Conservation (phyloP, 1,284 basidiomycete genomes). For the Inonotus obliquus region DNA sequence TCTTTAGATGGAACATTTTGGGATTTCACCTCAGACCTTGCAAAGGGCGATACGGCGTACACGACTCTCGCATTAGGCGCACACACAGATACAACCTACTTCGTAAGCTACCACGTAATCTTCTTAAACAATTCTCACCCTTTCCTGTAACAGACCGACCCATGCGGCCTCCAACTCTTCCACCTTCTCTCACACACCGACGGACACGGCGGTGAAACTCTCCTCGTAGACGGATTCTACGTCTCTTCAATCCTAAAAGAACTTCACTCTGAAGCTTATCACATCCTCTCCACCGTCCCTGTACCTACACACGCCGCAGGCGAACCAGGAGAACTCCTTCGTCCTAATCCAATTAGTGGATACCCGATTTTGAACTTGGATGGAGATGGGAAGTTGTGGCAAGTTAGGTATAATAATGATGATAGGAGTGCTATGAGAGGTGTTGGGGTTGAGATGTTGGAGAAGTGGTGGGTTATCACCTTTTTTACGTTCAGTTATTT, state of each 20-base stretch:
- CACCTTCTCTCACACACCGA: slow-evolving; percentile 86
- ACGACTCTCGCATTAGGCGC: slow-evolving; percentile 84
- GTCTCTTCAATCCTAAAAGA: slow-evolving; percentile 77
- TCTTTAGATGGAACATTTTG: slow-evolving; percentile 84
- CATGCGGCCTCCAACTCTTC: slow-evolving; percentile 92
- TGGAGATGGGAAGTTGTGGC: slow-evolving; percentile 53
- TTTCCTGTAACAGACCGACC: slow-evolving; percentile 63
- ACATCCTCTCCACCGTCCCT: slow-evolving; percentile 62
- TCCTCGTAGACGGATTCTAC: slow-evolving; percentile 95
- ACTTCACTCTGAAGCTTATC: slow-evolving; percentile 71
- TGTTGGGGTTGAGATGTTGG: slow-evolving; percentile 54
- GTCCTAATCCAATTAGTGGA: slow-evolving; percentile 52
- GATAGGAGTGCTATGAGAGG: slow-evolving; percentile 79
- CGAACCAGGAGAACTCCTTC: slow-evolving; percentile 60
- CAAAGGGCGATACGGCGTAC: slow-evolving; percentile 63
- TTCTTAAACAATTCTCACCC: slow-evolving; percentile 2
- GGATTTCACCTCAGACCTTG: slow-evolving; percentile 93
- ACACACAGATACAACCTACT: slow-evolving; percentile 96
- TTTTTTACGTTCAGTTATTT: slow-evolving; percentile 19
- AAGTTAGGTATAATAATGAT: slow-evolving; percentile 94
- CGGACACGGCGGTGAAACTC: slow-evolving; percentile 80
- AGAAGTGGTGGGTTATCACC: slow-evolving; percentile 54
- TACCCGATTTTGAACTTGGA: slow-evolving; percentile 75
- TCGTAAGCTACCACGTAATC: slow-evolving; percentile 43
- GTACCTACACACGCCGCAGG: slow-evolving; percentile 90